Evolutionary conservation across 805 yeast genomes (phyloP).

Genomic region (Schwanniomyces polymorphus): DNA sequence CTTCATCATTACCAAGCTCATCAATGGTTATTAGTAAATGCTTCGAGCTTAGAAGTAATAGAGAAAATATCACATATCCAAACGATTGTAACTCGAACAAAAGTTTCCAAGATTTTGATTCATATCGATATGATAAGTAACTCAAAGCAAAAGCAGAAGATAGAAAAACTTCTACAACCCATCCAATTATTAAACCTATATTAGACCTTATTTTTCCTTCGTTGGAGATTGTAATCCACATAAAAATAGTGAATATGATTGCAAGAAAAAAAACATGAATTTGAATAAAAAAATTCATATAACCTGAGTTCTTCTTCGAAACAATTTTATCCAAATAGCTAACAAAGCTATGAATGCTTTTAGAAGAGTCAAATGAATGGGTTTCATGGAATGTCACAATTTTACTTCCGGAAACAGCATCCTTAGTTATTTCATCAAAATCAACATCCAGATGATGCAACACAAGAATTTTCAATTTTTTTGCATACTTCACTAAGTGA

Average conservation of each 20-base stretch:
- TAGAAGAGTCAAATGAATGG: not conserved
- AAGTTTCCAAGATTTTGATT: slow-evolving; percentile 21
- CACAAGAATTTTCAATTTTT: slow-evolving; percentile 19
- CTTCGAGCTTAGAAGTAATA: slow-evolving; percentile 30
- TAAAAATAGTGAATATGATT: slow-evolving; percentile 14
- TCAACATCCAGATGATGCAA: slow-evolving; percentile 10
- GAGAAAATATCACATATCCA: slow-evolving; percentile 18
- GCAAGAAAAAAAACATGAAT: slow-evolving; percentile 2
- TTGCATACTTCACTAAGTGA: slow-evolving; percentile 28
- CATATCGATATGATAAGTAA: slow-evolving; percentile 15
- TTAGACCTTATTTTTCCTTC: slow-evolving; percentile 33
- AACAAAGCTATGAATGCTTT: not conserved
- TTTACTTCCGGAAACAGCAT: not conserved
- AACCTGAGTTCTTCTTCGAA: not conserved
- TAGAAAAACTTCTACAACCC: slow-evolving; percentile 28
- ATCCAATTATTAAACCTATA: slow-evolving; percentile 35
- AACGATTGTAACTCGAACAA: slow-evolving; percentile 27
- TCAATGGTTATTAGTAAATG: slow-evolving; percentile 26
- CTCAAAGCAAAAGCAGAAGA: slow-evolving; percentile 28
- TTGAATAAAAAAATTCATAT: not conserved
- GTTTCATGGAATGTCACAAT: not conserved
- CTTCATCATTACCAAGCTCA: slow-evolving; percentile 25
- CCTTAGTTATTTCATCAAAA: not conserved
- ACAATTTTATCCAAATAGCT: not conserved
- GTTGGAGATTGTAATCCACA: slow-evolving; percentile 28